Base-by-base conservation (phyloP, 176 grass and related monocot species). In the Secale cereale region DNA sequence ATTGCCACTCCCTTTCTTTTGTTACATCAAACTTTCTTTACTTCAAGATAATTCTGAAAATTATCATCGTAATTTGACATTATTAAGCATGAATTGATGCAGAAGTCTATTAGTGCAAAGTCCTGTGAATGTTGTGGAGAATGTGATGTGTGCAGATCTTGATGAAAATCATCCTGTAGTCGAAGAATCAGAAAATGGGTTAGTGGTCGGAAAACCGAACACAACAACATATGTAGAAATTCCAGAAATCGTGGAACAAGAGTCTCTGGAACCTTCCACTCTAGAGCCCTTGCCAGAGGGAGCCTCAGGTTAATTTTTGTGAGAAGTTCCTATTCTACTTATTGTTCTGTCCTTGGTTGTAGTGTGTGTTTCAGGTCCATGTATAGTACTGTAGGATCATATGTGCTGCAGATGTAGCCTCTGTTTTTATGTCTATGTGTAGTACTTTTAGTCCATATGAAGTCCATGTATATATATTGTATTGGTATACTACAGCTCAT, bases 231-330 rank as follows among this genome's bases (percentile, higher is more conserved):
- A 79, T 68, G 30, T 66, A 64, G 46, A 22, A 70, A 40, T 75
- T 80, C 56, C 59, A 80, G 68, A 36, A 2, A 4, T 30, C 59
- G 78, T 78, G 68, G 66, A 85, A 68, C 57, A 74, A 2, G 66
- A 64, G 46, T 65, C 63, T 28, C 56, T 82, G 41, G 73, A 69
- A 74, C 75, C 85, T 83, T 32, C 78, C 66, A 88, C 86, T 65
- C 83, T 83, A 70, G 87, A 88, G 81, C 86, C 74, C 25, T 29
- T 90, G 82, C 83, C 39, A 35, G 81, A 77, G 74, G 70, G 39
- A 85, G 73, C 59, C 43, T 78, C 85, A 94, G 94, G 94, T 94
- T 67, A 33, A 39, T 8, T 60, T 77, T 77, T 80, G 8, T 66
- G 17, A 39, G 23, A 65, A 80, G 37, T 69, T 80, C 31, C 0